Evolutionary conservation across 495 filamentous ascomycete species (phyloP).

Genomic region (Friedmanniomyces simplex): DNA sequence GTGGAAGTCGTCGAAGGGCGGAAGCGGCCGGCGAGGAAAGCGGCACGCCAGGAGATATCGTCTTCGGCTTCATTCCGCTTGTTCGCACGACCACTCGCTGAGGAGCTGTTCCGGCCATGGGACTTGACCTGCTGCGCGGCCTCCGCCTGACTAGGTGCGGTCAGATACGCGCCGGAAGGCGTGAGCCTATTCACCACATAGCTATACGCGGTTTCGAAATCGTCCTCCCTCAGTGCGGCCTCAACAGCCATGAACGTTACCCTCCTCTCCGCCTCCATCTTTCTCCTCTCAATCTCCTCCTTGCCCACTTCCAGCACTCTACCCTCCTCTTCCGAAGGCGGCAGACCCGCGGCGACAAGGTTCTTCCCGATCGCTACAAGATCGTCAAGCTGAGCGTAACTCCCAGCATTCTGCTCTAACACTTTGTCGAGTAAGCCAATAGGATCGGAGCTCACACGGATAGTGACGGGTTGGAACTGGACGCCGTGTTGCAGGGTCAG

Average conservation of each 20-base stretch:
- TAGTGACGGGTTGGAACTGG: conserved; percentile 81
- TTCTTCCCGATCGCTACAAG: conserved; percentile 67
- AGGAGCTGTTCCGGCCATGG: conserved; percentile 6
- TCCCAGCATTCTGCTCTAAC: conserved; percentile 73
- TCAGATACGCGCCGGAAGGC: conserved; percentile 9
- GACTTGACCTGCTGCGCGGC: not conserved
- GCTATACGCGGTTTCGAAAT: conserved; percentile 96
- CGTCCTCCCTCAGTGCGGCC: conserved; percentile 71
- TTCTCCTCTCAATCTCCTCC: conserved; percentile 22
- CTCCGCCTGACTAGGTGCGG: not conserved
- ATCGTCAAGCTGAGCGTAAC: conserved; percentile 79
- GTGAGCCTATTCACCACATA: conserved; percentile 66
- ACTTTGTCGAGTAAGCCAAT: conserved; percentile 74
- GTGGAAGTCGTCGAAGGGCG: conserved; percentile 40
- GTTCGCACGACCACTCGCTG: not conserved
- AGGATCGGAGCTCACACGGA: conserved; percentile 78
- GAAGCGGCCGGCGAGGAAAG: conserved; percentile 77
- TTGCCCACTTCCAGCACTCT: conserved; percentile 1
- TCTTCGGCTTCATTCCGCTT: conserved; percentile 35
- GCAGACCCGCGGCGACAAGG: conserved; percentile 61
- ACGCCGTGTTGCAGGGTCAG: conserved; percentile 84
- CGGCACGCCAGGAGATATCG: conserved; percentile 85
- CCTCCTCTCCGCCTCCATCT: conserved; percentile 44
- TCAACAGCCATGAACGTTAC: conserved; percentile 84
- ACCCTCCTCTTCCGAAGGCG: conserved; percentile 19